phyloP scores from a whole-genome alignment of 192 early-diverging fungal species.

The Linnemannia elongata region DNA sequence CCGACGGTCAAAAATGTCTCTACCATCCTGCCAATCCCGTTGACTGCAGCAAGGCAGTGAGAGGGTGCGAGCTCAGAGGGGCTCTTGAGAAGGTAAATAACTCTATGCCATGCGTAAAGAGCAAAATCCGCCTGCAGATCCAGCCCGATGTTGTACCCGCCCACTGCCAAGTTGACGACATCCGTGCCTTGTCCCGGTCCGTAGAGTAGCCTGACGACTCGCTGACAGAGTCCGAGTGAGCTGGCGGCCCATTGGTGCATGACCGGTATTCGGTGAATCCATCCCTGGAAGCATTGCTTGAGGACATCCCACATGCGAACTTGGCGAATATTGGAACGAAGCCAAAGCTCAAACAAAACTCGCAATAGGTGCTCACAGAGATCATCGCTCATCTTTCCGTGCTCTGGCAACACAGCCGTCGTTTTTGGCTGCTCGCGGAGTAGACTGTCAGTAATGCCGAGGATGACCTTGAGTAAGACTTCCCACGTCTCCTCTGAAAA shows the following conservation, averaged over 20 bases:
- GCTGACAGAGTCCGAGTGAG: slow-evolving; percentile 74
- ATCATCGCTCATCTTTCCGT: slow-evolving; percentile 77
- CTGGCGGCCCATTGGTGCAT: slow-evolving; percentile 84
- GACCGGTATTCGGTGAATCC: slow-evolving; percentile 82
- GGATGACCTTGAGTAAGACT: slow-evolving; percentile 82
- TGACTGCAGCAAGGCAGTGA: slow-evolving; percentile 66
- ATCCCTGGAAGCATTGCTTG: slow-evolving; percentile 73
- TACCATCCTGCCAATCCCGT: slow-evolving; percentile 69
- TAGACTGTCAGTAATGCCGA: slow-evolving; percentile 83
- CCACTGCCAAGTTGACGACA: slow-evolving; percentile 66
- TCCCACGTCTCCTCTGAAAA: slow-evolving; percentile 86
- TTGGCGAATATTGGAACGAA: slow-evolving; percentile 73
- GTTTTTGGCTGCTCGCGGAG: slow-evolving; percentile 67
- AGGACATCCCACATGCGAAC: slow-evolving; percentile 87
- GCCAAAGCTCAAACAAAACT: slow-evolving; percentile 86
- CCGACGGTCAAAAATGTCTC: slow-evolving; percentile 63
- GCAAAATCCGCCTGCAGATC: slow-evolving; percentile 76
- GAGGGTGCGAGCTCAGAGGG: slow-evolving; percentile 64
- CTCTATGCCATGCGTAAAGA: slow-evolving; percentile 80
- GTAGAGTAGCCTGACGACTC: slow-evolving; percentile 77
- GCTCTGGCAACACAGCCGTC: slow-evolving; percentile 34
- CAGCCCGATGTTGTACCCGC: slow-evolving; percentile 68
- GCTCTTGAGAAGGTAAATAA: slow-evolving; percentile 70
- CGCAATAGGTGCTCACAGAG: slow-evolving; percentile 79
- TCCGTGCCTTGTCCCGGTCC: slow-evolving; percentile 75